phyloP scores from a whole-genome alignment of 2,329 filamentous ascomycete genomes.

The Sporothrix brasiliensis region DNA sequence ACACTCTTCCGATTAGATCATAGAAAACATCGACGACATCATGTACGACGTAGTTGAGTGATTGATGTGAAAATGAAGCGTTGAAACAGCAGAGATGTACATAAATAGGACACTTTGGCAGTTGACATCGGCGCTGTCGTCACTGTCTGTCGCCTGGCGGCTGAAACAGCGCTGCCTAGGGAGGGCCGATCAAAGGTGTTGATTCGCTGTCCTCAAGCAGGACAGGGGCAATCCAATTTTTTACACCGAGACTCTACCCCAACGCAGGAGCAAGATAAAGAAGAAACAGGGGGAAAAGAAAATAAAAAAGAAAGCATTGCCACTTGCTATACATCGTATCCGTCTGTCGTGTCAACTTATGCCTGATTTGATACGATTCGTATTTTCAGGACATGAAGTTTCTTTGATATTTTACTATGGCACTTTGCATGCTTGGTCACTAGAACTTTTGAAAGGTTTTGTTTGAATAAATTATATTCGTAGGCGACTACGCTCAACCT shows the following conservation, averaged over 20 bases:
- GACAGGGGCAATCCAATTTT: neutral
- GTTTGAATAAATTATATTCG: constrained; percentile 2
- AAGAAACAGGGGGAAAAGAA: neutral
- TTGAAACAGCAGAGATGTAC: neutral
- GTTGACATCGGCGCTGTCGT: neutral
- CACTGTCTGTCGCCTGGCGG: neutral
- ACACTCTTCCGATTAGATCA: constrained; percentile 1
- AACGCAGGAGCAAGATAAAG: neutral
- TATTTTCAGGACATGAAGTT: neutral
- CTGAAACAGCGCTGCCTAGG: constrained; percentile 24
- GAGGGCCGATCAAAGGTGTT: neutral
- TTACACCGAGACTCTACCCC: constrained; percentile 12
- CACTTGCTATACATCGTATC: neutral
- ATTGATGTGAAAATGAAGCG: neutral
- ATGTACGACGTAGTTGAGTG: neutral
- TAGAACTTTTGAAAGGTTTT: neutral
- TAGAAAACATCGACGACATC: neutral
- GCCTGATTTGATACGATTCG: no score
- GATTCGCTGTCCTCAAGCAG: constrained; percentile 8
- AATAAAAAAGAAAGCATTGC: neutral
- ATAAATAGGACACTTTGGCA: neutral
- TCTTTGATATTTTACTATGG: neutral
- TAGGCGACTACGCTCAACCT: constrained; percentile 31
- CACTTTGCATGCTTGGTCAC: neutral
- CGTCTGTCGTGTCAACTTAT: neutral